A percentile compares a stretch with the other conserved stretches of the same genome.
phyloP scores from a whole-genome alignment of 345 rosid genomes.

The Gossypium bickii region DNA sequence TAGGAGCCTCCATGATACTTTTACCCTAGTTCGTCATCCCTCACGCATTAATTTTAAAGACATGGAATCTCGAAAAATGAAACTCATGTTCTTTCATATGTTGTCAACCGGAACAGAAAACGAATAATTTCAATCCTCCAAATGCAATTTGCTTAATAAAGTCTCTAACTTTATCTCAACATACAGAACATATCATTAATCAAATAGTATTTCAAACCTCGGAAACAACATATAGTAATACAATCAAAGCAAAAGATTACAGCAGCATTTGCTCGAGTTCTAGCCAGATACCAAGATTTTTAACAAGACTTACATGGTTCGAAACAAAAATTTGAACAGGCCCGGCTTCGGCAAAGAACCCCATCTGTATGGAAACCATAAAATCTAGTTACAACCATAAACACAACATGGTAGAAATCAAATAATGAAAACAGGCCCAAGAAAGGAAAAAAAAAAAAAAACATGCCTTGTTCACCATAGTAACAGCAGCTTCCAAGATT shows the following conservation, averaged over 20 bases:
- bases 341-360: slow-evolving; percentile 91
- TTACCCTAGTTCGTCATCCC: too few species aligned
- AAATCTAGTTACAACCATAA: neutral
- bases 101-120: neutral
- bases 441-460: neutral
- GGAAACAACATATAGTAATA: neutral
- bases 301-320: slow-evolving; percentile 61
- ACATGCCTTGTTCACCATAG: slow-evolving; percentile 78
- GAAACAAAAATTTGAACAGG: slow-evolving; percentile 98
- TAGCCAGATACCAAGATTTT: neutral
- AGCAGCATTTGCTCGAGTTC: neutral
- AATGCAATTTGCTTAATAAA: too few species aligned
- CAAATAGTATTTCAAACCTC: neutral
- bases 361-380: slow-evolving; percentile 53
- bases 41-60: neutral
- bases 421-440: neutral
- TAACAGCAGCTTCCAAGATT: slow-evolving; percentile 87
- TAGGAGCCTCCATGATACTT: too few species aligned
- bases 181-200: neutral
- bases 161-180: neutral
- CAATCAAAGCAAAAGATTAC: neutral
- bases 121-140: too few species aligned
- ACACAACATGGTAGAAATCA: neutral
- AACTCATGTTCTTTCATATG: neutral
- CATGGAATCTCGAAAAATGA: neutral